These are phyloP conservation scores for Neltuma alba DNA, from an alignment of 306 rosid species.

Conservation along the genomic window DNA sequence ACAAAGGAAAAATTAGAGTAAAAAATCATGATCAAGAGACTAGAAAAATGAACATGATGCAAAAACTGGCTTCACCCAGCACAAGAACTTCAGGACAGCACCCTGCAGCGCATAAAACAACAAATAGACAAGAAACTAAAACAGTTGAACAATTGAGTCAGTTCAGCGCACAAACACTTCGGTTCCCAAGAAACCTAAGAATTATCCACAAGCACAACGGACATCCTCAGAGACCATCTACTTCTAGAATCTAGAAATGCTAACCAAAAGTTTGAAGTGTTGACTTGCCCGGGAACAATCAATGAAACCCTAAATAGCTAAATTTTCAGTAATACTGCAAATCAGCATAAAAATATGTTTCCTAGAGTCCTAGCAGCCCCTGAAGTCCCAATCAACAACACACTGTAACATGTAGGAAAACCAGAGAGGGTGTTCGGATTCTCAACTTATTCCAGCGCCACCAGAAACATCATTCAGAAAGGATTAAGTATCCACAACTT, in stretches of 20 bases:
- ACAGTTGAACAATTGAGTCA: constrained; percentile 28
- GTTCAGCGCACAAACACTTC: constrained; percentile 16
- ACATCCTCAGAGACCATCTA: not conserved
- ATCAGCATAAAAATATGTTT: not conserved
- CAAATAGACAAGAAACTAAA: constrained; percentile 39
- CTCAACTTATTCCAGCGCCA: not conserved
- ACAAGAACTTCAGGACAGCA: constrained; percentile 30
- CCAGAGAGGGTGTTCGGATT: not conserved
- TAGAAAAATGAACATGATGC: not conserved
- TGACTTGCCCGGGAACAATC: not conserved
- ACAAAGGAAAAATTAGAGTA: not conserved
- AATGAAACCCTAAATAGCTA: not conserved
- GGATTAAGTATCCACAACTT: not conserved
- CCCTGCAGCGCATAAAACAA: constrained; percentile 43
- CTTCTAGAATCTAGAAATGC: not conserved
- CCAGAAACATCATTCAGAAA: not conserved
- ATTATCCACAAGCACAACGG: not conserved
- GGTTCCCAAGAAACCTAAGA: not conserved
- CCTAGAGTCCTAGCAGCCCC: not conserved
- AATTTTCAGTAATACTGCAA: not conserved
- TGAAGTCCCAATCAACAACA: not conserved
- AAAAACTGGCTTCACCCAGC: constrained; percentile 29
- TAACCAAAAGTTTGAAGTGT: not conserved
- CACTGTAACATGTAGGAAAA: not conserved
- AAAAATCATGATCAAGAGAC: not conserved